These are phyloP conservation scores for Fusarium transvaalense DNA, from an alignment of 2,329 filamentous ascomycete species.

Conservation along the genomic window DNA sequence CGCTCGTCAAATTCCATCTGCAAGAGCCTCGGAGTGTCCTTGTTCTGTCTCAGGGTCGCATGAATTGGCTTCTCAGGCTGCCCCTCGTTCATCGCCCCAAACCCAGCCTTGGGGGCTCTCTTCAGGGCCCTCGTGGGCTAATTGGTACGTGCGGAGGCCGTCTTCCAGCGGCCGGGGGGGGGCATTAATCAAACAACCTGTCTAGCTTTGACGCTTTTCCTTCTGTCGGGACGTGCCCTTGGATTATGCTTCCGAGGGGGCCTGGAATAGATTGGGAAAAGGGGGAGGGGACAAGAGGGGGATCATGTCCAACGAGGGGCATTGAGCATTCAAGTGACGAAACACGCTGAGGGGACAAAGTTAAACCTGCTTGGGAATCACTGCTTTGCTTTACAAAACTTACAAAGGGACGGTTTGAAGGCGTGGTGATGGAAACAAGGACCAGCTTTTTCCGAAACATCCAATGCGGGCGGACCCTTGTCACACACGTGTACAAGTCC, in stretches of 20 bases:
- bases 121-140: slow-evolving; percentile 27
- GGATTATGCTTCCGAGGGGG: slow-evolving; percentile 36
- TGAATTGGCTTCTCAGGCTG: slow-evolving; percentile 43
- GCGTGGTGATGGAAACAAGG: slow-evolving; percentile 29
- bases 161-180: slow-evolving; percentile 44
- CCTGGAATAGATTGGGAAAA: slow-evolving; percentile 20
- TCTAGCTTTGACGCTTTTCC: slow-evolving; percentile 40
- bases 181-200: slow-evolving; percentile 44
- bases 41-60: slow-evolving; percentile 41
- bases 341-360: slow-evolving; percentile 26
- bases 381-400: neutral
- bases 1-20: slow-evolving; percentile 31
- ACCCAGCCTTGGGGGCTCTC: slow-evolving; percentile 27
- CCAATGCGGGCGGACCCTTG: slow-evolving; percentile 33
- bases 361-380: slow-evolving; percentile 14
- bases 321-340: slow-evolving; percentile 30
- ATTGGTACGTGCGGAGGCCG: slow-evolving; percentile 44
- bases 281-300: slow-evolving; percentile 31
- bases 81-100: slow-evolving; percentile 38
- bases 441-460: slow-evolving; percentile 42
- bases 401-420: slow-evolving; percentile 15
- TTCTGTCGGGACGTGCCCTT: slow-evolving; percentile 43
- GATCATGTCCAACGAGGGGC: slow-evolving; percentile 21
- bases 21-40: slow-evolving; percentile 26
- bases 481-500: slow-evolving; percentile 44